Base-by-base conservation (phyloP, 345 rosid species). In the Atalantia buxifolia region DNA sequence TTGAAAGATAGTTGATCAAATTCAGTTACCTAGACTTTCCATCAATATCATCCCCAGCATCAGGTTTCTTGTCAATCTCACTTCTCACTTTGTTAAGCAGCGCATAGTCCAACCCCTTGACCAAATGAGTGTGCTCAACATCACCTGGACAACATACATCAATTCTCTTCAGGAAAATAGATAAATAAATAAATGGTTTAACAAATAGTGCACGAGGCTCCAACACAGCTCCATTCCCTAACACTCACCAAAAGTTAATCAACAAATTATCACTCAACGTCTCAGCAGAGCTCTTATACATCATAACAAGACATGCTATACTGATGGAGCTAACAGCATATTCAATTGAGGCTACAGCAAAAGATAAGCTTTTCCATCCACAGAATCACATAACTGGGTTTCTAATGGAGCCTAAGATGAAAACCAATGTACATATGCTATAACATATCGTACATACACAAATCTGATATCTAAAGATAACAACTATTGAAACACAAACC, bases 51-150 rank as follows among this genome's bases (percentile, higher is more conserved):
- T 92, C 98, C 53, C 73, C 93, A 75, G 86, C 86, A 68, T 91
- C 99, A 7, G 96, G 93, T 75, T 93, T 95, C 92, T 89, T 93
- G 55, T 77, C 97, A 77, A 95, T 95, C 89, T 95, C 99, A 80
- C 98, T 95, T 77, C 98, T 85, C 27, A 95, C 93, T 83, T 95
- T 95, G 77, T 92, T 91, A 70, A 95, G 89, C 76, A 95, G 82
- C 22, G 98, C 99, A 87, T 89, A 93, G 88, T 95, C 99, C 86
- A 95, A 85, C 30, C 98, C 98, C 84, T 95, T 95, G 82, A 95
- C 99, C 89, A 95, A 89, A 89, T 95, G 99, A 2, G 98, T 95
- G 66, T 95, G 99, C 77, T 95, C 98, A 79, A 95, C 97, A 81
- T 95, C 99, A 79, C 98, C 98, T 94, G 74, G 48, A 63, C 65